phyloP scores from a whole-genome alignment of 345 rosid species.

The Toxicodendron radicans region DNA sequence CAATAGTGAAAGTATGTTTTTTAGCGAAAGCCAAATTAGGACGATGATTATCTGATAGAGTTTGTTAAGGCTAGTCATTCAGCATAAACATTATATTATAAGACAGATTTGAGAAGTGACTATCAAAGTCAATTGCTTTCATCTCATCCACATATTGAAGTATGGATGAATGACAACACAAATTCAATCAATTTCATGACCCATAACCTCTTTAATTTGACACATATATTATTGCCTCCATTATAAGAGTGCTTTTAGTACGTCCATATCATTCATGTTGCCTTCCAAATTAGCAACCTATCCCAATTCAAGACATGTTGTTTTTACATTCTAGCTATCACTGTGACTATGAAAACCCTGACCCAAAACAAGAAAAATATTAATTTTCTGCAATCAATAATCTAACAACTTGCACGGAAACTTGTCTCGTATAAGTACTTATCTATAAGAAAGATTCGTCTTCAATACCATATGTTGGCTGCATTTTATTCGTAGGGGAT shows the following conservation, averaged over 20 bases:
- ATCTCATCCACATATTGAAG: background rate
- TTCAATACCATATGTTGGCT: too few relatives aligned
- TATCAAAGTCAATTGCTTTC: background rate
- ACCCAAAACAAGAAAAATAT: too few relatives aligned
- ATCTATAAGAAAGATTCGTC: too few relatives aligned
- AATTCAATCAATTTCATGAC: background rate
- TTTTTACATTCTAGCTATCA: background rate
- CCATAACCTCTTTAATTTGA: background rate
- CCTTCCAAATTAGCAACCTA: background rate
- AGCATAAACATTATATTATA: too few relatives aligned
- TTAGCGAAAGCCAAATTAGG: too few relatives aligned
- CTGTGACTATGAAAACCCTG: background rate
- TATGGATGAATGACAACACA: background rate
- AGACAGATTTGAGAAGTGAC: too few relatives aligned
- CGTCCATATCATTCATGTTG: background rate
- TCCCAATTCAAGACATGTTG: background rate
- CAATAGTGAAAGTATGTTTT: too few relatives aligned
- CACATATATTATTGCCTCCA: background rate
- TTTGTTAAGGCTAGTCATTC: too few relatives aligned
- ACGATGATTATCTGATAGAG: too few relatives aligned
- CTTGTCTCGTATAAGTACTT: too few relatives aligned
- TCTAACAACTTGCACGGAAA: background rate
- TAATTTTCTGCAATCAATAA: too few relatives aligned
- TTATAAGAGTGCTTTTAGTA: background rate
- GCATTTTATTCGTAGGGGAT: too few relatives aligned